phyloP scores from a whole-genome alignment of 1,284 basidiomycete species.

The Marasmius sp. region DNA sequence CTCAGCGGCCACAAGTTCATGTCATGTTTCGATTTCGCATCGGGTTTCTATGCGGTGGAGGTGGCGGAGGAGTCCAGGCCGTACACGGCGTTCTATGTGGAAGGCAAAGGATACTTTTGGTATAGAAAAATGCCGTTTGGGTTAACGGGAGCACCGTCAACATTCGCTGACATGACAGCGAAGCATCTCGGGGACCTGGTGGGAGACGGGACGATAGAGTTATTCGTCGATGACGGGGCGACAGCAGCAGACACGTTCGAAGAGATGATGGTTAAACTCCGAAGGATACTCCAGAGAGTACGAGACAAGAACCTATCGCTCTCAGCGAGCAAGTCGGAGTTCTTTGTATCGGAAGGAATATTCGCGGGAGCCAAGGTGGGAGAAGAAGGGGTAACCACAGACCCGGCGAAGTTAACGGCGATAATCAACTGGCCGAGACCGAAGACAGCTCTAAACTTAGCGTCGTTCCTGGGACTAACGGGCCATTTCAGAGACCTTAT shows the following conservation, averaged over 20 bases:
- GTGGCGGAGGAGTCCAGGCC: background rate
- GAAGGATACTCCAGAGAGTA: slow-evolving; percentile 18
- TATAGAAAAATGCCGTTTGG: no score
- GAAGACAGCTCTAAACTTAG: slow-evolving; percentile 5
- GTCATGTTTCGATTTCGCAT: slow-evolving; percentile 31
- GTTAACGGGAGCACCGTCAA: no score
- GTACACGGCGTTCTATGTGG: no score
- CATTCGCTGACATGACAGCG: slow-evolving; percentile 25
- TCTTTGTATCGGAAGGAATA: slow-evolving; percentile 30
- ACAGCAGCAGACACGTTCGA: slow-evolving; percentile 27
- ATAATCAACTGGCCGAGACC: slow-evolving; percentile 32
- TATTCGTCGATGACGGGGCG: slow-evolving; percentile 34
- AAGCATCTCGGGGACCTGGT: slow-evolving; percentile 11
- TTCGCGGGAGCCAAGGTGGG: slow-evolving; percentile 18
- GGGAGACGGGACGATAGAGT: slow-evolving; percentile 12
- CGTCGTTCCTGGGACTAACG: background rate
- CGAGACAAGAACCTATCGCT: slow-evolving; percentile 26
- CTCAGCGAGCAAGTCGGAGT: slow-evolving; percentile 27
- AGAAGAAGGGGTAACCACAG: slow-evolving; percentile 27
- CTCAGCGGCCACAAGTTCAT: slow-evolving; percentile 31
- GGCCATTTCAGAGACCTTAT: background rate
- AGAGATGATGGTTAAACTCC: slow-evolving; percentile 20
- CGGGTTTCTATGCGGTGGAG: slow-evolving; percentile 35
- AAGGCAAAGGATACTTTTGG: no score
- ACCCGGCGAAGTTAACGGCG: slow-evolving; percentile 32